Evolutionary conservation across 192 early-diverging fungal genomes (phyloP), one percentile per base, ranked within the genome.

Genomic region (Phlyctochytrium bullatum): DNA sequence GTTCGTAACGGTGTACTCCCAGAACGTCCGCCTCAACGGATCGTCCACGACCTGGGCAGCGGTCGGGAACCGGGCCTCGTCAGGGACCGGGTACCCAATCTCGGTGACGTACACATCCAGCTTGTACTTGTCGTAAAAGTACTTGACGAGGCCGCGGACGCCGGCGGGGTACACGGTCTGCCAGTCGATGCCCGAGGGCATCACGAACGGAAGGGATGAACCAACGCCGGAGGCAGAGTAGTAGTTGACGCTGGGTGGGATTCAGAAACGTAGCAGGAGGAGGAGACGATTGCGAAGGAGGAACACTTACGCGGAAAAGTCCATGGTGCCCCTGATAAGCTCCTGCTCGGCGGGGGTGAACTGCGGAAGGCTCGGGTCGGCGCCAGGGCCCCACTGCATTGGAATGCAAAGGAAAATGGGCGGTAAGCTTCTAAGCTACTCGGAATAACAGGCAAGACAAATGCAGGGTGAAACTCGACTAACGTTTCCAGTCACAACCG

Each of bases 201-300:
- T 6, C 12, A 14, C 54, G 6, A 6, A 6, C 27, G 60, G 27
- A 3, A 34, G 59, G 28, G 52, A 12, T 47, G 10, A 6, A 14
- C 40, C 40, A 47, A 47, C 40, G 29, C 52, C 54, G 25, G 23
- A 27, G 20, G 69, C 54, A 52, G 68, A 78, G 65, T 80, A 80
- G 25, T 68, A 64, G 66, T 80, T 80, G 31, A 78, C 40, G 40
- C 40, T 47, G n/a, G 20, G 6, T 47, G 40, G 40, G 40, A 47
- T 6, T 14, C 20, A 14, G 40, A 14, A 14, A 47, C 20, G 40
- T 47, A 47, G 10, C 40, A 47, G 40, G 20, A 47, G 40, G 20
- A 20, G 20, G 6, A 47, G 40, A 14, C 40, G 40, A 47, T 20
- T 47, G 6, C 20, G n/a, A n/a, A n/a, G n/a, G n/a, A n/a, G n/a